Percentiles rank a stretch among this genome's conserved stretches.
Evolutionary conservation across 2,329 filamentous ascomycete genomes (phyloP).

Genomic region (Blastomyces emzantsi): DNA sequence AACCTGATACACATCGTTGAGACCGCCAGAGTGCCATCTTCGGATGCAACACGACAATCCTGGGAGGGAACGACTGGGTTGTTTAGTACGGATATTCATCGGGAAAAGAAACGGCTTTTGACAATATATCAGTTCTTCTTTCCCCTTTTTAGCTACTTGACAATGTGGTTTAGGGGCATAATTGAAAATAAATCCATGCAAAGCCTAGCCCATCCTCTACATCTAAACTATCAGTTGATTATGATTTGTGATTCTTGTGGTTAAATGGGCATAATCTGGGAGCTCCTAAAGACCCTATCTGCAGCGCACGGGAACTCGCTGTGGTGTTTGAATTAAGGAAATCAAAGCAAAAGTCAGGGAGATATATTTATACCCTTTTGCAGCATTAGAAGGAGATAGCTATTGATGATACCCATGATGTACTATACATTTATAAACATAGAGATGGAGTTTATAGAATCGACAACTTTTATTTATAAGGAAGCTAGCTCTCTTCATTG

Average conservation of each 20-base stretch:
- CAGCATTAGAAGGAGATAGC: too few species aligned
- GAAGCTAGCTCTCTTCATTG: too few species aligned
- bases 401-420: too few species aligned
- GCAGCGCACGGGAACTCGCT: background rate
- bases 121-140: too few species aligned
- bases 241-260: background rate
- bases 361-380: background rate
- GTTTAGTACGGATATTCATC: background rate
- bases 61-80: background rate
- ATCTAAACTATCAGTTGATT: background rate
- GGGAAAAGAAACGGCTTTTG: too few species aligned
- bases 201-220: background rate
- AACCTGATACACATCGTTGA: background rate
- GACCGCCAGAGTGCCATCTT: background rate
- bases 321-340: background rate
- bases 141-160: too few species aligned
- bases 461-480: too few species aligned
- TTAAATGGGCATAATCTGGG: too few species aligned
- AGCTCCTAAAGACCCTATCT: background rate
- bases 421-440: background rate
- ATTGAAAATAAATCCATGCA: background rate
- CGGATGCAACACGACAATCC: background rate
- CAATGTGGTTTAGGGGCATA: background rate
- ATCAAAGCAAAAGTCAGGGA: background rate
- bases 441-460: background rate